phyloP scores from a whole-genome alignment of 768 basidiomycete species.

The Naganishia vaughanmartiniae region DNA sequence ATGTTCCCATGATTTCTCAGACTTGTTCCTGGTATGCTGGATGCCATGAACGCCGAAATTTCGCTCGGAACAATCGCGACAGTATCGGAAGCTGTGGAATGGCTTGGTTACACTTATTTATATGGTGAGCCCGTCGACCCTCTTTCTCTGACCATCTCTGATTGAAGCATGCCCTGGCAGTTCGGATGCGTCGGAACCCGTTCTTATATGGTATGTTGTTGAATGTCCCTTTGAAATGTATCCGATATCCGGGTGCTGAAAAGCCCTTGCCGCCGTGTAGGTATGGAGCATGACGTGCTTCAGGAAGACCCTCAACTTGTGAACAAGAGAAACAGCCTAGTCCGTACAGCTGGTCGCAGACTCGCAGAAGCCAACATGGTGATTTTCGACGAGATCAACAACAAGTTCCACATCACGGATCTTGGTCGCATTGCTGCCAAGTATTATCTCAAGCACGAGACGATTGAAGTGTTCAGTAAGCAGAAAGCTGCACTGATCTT shows the following conservation, averaged over 20 bases:
- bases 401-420: constrained; percentile 73
- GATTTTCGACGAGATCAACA: constrained; percentile 62
- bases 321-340: constrained; percentile 66
- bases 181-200: constrained; percentile 90
- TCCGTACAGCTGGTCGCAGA: constrained; percentile 64
- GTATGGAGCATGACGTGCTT: constrained; percentile 68
- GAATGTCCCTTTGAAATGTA: neutral
- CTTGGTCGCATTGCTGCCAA: constrained; percentile 93
- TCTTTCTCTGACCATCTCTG: neutral
- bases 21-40: constrained; percentile 79
- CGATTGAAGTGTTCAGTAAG: constrained; percentile 76
- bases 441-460: constrained; percentile 84
- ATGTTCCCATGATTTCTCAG: constrained; percentile 43
- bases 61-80: constrained; percentile 89
- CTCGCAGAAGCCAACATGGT: constrained; percentile 79
- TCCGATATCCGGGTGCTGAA: constrained; percentile 12
- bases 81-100: constrained; percentile 78
- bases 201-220: constrained; percentile 67
- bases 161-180: constrained; percentile 46
- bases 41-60: constrained; percentile 92
- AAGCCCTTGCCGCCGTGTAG: constrained; percentile 53
- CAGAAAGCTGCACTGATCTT: neutral
- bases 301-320: constrained; percentile 71
- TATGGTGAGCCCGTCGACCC: constrained; percentile 54
- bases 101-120: constrained; percentile 96